Conservation (phyloP, 1,284 basidiomycete genomes). For the Boletus smithii region DNA sequence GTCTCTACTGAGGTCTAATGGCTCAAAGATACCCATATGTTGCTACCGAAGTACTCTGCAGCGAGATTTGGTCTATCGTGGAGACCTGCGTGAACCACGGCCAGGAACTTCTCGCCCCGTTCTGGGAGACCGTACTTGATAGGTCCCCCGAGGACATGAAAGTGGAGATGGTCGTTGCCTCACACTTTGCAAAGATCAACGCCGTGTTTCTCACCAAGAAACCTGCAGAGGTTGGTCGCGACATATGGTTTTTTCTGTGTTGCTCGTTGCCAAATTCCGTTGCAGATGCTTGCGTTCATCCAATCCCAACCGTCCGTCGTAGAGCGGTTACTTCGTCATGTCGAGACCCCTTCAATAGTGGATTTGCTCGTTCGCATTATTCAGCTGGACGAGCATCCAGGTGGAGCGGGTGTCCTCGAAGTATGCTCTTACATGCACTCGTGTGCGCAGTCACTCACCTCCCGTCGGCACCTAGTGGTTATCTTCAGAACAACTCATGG, state of each 20-base stretch:
- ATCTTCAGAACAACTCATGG: slow-evolving; percentile 81
- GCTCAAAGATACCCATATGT: slow-evolving; percentile 85
- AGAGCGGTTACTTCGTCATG: slow-evolving; percentile 79
- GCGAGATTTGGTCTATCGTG: slow-evolving; percentile 92
- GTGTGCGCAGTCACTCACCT: slow-evolving; percentile 24
- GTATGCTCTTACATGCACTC: slow-evolving; percentile 50
- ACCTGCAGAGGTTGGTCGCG: slow-evolving; percentile 73
- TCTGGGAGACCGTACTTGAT: slow-evolving; percentile 93
- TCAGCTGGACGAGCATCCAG: slow-evolving; percentile 86
- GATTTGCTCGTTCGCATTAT: slow-evolving; percentile 92
- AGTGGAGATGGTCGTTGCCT: slow-evolving; percentile 71
- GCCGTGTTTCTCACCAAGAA: slow-evolving; percentile 84
- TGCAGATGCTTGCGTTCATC: slow-evolving; percentile 90
- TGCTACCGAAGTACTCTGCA: slow-evolving; percentile 93
- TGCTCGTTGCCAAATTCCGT: slow-evolving; percentile 29
- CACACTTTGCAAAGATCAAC: slow-evolving; percentile 87
- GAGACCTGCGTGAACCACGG: slow-evolving; percentile 81
- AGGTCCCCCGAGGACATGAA: slow-evolving; percentile 76
- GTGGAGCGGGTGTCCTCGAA: slow-evolving; percentile 80
- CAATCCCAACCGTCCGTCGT: slow-evolving; percentile 81
- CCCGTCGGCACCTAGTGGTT: slow-evolving; percentile 65
- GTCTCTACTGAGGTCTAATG: slow-evolving; percentile 5
- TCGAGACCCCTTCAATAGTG: slow-evolving; percentile 89
- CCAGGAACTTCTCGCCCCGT: slow-evolving; percentile 71
- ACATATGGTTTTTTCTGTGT: slow-evolving; percentile 2